A percentile compares a stretch with the other conserved stretches of the same genome.
These are phyloP conservation scores for Catunica adiposa DNA, from an alignment of 2,329 filamentous ascomycete genomes.

Conservation along the genomic window DNA sequence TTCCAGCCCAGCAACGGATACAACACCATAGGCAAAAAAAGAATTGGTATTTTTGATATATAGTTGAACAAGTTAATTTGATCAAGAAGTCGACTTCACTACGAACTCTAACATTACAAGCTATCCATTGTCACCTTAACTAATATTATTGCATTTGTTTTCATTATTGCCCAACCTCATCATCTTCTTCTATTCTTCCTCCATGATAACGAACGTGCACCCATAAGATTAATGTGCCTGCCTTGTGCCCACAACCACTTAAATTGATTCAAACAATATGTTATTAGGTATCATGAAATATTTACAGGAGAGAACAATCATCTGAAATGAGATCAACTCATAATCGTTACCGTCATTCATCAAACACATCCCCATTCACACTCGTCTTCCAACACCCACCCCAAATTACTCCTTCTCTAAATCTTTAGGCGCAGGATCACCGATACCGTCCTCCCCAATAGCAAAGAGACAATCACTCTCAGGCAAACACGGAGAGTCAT, in stretches of 20 bases:
- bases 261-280: neutral
- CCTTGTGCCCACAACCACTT: too few species aligned
- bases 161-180: neutral
- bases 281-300: constrained; percentile 2
- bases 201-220: too few species aligned
- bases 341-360: neutral
- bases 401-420: constrained; percentile 56
- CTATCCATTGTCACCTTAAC: too few species aligned
- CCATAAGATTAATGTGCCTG: too few species aligned
- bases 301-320: neutral
- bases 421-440: constrained; percentile 89
- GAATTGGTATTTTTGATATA: neutral
- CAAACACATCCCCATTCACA: neutral
- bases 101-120: too few species aligned
- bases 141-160: too few species aligned
- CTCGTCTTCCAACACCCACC: neutral
- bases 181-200: neutral
- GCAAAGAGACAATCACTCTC: constrained; percentile 95
- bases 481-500: constrained; percentile 91
- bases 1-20: neutral
- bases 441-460: constrained; percentile 92
- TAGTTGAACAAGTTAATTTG: neutral
- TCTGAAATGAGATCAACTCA: neutral
- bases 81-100: too few species aligned
- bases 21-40: neutral